A percentile compares a stretch with the other conserved stretches of the same genome.
phyloP scores from a whole-genome alignment of 2,329 filamentous ascomycete species.

The Mycosphaerelloides madeirae region DNA sequence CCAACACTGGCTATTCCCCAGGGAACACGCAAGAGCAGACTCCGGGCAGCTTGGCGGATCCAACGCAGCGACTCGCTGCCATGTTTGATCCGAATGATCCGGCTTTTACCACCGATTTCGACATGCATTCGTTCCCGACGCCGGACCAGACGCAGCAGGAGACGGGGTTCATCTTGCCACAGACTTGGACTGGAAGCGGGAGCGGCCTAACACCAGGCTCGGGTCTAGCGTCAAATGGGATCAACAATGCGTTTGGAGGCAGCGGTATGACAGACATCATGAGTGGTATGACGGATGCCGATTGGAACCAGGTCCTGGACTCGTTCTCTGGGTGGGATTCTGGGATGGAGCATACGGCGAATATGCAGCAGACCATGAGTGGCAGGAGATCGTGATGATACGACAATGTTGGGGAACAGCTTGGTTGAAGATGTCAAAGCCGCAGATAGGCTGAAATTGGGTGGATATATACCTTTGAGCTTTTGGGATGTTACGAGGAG shows the following conservation, averaged over 20 bases:
- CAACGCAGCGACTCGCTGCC: conserved; percentile 4
- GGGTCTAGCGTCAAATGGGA: conserved; percentile 6
- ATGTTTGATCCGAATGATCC: conserved; percentile 14
- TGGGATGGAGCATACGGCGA: conserved; percentile 11
- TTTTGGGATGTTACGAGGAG: not conserved
- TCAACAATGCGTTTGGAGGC: conserved; percentile 12
- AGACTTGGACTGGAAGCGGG: conserved; percentile 8
- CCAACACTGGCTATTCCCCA: conserved; percentile 27
- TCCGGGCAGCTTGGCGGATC: not conserved
- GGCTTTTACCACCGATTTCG: conserved; percentile 18
- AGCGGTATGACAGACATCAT: conserved; percentile 22
- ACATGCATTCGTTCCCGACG: conserved; percentile 17
- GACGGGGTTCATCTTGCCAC: conserved; percentile 20
- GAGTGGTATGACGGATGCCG: conserved; percentile 27
- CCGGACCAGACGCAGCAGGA: conserved; percentile 10
- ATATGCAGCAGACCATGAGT: conserved; percentile 2
- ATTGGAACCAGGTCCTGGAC: conserved; percentile 29
- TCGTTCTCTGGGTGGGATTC: conserved; percentile 21
- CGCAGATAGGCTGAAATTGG: not conserved
- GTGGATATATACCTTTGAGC: not conserved
- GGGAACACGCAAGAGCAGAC: conserved; percentile 12
- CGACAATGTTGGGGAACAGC: not conserved
- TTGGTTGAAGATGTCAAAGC: not conserved
- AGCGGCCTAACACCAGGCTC: conserved; percentile 18
- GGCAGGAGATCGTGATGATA: not conserved